Conservation (phyloP, 768 basidiomycete genomes). For the Clathrus columnatus region DNA sequence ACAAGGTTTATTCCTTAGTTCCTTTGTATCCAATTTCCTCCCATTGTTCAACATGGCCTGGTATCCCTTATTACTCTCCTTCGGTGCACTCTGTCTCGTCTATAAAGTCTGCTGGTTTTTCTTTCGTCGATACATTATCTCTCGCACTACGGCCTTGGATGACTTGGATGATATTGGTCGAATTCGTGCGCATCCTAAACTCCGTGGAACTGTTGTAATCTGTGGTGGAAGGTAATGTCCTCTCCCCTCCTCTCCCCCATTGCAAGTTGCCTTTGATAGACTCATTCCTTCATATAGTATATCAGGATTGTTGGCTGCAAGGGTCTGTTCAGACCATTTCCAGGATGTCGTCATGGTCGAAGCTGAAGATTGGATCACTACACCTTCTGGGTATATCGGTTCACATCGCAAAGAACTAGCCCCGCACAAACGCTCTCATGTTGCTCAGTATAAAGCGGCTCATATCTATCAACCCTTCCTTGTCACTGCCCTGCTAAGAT, state of each 20-base stretch:
- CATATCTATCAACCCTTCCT: slow-evolving; percentile 8
- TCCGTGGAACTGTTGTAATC: slow-evolving; percentile 2
- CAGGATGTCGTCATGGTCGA: slow-evolving; percentile 22
- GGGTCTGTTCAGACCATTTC: slow-evolving; percentile 23
- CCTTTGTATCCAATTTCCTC: too few species aligned
- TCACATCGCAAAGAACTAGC: neutral
- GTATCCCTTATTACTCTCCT: neutral
- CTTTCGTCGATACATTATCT: neutral
- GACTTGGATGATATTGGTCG: neutral
- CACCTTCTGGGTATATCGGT: slow-evolving; percentile 9
- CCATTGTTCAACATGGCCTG: neutral
- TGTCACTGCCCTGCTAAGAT: neutral
- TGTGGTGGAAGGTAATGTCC: slow-evolving; percentile 3
- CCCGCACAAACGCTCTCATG: neutral
- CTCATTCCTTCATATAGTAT: slow-evolving; percentile 15
- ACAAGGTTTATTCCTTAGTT: neutral
- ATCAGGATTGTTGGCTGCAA: slow-evolving; percentile 20
- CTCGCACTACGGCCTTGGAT: neutral
- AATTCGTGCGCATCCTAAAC: neutral
- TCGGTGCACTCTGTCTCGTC: neutral
- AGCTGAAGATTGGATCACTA: slow-evolving; percentile 17
- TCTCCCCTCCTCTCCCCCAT: neutral
- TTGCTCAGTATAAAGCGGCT: slow-evolving; percentile 2
- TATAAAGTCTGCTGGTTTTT: neutral
- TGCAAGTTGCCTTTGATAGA: neutral